Base-by-base conservation (phyloP, 305 asterid genomes). In the Salvia sclarea region DNA sequence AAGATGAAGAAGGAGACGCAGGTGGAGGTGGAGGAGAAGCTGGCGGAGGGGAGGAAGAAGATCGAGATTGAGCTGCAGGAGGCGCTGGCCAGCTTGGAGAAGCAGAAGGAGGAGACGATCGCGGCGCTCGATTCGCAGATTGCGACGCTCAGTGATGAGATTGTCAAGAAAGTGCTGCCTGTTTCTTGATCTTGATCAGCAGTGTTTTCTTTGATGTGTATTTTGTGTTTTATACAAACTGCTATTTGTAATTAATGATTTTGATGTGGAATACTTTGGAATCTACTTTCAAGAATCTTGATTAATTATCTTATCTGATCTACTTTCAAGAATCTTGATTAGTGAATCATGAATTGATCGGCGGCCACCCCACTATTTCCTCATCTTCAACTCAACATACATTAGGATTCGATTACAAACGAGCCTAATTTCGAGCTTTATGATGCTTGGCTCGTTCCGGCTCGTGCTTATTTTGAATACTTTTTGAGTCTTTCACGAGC, bases 1-100 rank as follows among this genome's bases (percentile, higher is more conserved):
- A 88, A 90, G 91, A 90, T 90, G 98, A 90, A 87, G 95, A 93
- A 82, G 81, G 98, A 93, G 76, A 83, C 97, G 56, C 95, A 87
- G 85, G 25, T 43, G 10, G 98, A 93, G 82, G 95, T 93, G 69
- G 98, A 93, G 76, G 69, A 75, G 85, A 86, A 82, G 76, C 31
- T 90, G 52, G 88, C 85, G 9, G 97, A 85, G 76, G 96, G 96
- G 10, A 70, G 95, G 80, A 80, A 79, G 97, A 93, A 70, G 82
- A 78, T 93, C 58, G 98, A 93, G 82, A 83, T 79, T 5, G 98
- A 93, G 84, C 80, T 93, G 78, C 85, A 68, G 57, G 98, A 88
- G 79, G 98, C 98, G 4, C 52, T 93, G 82, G 82, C 72, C 0
- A 78, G 74, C 4, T 75, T 90, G 76, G 98, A 93, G 68, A 74